phyloP scores from a whole-genome alignment of 345 rosid species.

The Lumnitzera racemosa region DNA sequence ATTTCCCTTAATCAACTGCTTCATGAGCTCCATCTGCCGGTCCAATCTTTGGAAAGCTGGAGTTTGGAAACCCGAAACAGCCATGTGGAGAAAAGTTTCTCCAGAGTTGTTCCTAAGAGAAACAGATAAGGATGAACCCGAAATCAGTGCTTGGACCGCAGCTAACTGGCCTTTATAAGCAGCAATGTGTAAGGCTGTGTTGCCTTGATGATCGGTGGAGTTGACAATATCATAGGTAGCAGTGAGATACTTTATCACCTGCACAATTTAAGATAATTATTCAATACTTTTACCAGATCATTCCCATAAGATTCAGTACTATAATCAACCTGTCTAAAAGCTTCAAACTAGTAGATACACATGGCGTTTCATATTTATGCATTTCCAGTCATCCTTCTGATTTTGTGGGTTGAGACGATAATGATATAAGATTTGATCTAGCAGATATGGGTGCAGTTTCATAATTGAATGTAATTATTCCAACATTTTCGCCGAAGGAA shows the following conservation, averaged over 20 bases:
- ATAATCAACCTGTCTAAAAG: too few relatives aligned
- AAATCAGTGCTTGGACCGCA: constrained; percentile 54
- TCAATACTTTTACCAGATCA: too few relatives aligned
- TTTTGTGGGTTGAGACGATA: too few relatives aligned
- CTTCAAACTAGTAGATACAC: too few relatives aligned
- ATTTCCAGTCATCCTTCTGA: too few relatives aligned
- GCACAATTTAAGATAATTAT: constrained; percentile 9
- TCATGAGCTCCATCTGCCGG: constrained; percentile 73
- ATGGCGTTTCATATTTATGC: too few relatives aligned
- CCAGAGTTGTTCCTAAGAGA: constrained; percentile 56
- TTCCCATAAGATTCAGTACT: too few relatives aligned
- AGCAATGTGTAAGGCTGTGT: constrained; percentile 74
- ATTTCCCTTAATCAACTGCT: constrained; percentile 38
- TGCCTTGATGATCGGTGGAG: constrained; percentile 57
- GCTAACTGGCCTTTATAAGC: constrained; percentile 73
- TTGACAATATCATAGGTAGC: constrained; percentile 40
- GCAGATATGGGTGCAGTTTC: too few relatives aligned
- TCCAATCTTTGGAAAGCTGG: constrained; percentile 79
- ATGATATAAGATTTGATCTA: too few relatives aligned
- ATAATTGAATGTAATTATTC: too few relatives aligned
- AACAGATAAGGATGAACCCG: constrained; percentile 45
- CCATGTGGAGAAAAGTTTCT: constrained; percentile 75
- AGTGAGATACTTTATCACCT: constrained; percentile 63
- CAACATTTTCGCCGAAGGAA: too few relatives aligned
- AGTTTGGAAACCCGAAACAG: constrained; percentile 70